These are phyloP conservation scores for Pachyrhizus erosus DNA, from an alignment of 306 rosid genomes.

Conservation along the genomic window DNA sequence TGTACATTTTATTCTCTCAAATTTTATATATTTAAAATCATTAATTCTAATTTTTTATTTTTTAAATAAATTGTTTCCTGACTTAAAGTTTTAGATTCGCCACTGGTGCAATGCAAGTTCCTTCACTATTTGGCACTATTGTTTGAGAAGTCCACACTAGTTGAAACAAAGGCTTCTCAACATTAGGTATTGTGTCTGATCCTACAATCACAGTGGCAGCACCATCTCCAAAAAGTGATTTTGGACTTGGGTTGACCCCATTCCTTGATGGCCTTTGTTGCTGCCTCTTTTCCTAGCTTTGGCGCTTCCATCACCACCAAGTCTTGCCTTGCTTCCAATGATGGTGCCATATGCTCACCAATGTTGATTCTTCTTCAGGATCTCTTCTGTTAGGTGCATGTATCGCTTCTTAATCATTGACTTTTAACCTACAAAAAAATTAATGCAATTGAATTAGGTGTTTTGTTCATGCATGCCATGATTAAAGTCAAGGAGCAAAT, in stretches of 20 bases:
- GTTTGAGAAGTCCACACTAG: neutral
- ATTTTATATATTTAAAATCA: too few species aligned
- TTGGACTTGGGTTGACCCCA: neutral
- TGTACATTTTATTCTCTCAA: too few species aligned
- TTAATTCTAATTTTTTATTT: too few species aligned
- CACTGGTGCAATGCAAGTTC: neutral
- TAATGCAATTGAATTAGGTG: neutral
- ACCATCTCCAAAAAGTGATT: neutral
- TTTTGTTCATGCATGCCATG: too few species aligned
- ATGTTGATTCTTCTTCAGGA: neutral
- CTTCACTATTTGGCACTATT: neutral
- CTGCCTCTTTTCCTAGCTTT: neutral
- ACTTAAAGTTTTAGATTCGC: too few species aligned
- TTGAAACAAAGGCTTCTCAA: neutral
- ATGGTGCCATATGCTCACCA: neutral
- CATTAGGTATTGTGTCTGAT: neutral
- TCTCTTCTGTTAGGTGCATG: neutral
- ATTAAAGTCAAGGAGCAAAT: too few species aligned
- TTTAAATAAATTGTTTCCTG: too few species aligned
- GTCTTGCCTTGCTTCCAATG: neutral
- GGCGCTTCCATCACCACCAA: neutral
- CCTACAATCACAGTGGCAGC: neutral
- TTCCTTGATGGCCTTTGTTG: neutral
- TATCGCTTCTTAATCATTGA: neutral
- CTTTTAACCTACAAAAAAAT: neutral